Evolutionary conservation across 169 alveolate genomes (phyloP).

Genomic region (Cryptosporidium sp.): DNA sequence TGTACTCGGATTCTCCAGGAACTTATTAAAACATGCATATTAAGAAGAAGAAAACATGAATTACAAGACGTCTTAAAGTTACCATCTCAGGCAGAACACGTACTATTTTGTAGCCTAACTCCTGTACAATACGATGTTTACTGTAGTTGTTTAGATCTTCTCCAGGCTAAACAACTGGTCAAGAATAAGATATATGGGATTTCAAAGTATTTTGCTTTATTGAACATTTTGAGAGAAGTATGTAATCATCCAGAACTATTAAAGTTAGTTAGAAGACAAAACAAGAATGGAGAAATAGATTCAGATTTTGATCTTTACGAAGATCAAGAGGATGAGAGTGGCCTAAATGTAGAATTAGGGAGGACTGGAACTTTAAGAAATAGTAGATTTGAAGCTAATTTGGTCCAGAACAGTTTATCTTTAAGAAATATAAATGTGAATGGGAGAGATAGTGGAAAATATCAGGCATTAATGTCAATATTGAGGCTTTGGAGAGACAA

Average conservation of each 20-base stretch:
- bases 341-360: neutral
- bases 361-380: neutral
- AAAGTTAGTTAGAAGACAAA: conserved; percentile 30
- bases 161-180: conserved; percentile 46
- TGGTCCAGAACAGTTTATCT: neutral
- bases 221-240: conserved; percentile 78
- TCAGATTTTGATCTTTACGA: conserved; percentile 3
- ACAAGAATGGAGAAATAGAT: conserved; percentile 2
- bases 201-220: conserved; percentile 56
- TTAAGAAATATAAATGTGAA: neutral
- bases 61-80: conserved; percentile 50
- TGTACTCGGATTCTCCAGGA: conserved; percentile 58
- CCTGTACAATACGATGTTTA: conserved; percentile 81
- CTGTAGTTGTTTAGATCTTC: conserved; percentile 53
- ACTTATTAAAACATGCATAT: conserved; percentile 45
- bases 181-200: conserved; percentile 53
- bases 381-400: neutral
- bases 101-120: conserved; percentile 80
- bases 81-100: conserved; percentile 82
- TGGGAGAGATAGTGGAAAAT: conserved; percentile 67
- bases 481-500: conserved; percentile 52
- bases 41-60: conserved; percentile 70
- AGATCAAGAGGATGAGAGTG: conserved; percentile 35
- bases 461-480: conserved; percentile 63
- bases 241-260: conserved; percentile 86